Base-by-base conservation (phyloP, 495 filamentous ascomycete species). In the Pseudomonodictys pantanalensis region DNA sequence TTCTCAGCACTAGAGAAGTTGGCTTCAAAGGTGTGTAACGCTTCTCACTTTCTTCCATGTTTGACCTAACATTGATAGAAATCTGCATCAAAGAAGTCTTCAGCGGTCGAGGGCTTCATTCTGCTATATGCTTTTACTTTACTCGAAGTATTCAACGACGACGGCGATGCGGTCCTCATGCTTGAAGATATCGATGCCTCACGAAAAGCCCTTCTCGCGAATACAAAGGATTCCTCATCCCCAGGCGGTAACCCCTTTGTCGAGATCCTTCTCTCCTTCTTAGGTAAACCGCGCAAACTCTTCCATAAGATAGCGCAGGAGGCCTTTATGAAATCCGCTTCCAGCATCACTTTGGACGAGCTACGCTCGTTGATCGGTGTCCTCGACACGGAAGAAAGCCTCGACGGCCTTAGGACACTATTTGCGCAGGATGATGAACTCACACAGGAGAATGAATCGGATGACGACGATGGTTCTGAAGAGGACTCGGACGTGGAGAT, bases 131-230 rank as follows among this genome's bases (percentile, higher is more conserved):
- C 89, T n/a, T 78, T 95, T 54, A 86, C 87, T 1, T 81, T 97
- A 45, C 72, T 97, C 28, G 89, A 96, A 67, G 79, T 96, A n/a
- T 92, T 93, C 73, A 88, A 90, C 65, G 88, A 87, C 18, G 90
- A 95, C 55, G 79, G 87, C 0, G 93, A 97, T 63, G 89, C 91
- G 5, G 77, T 90, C 1, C 80, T 79, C 2, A 83, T 91, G 59
- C 78, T 93, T 6, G 80, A 86, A 17, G 90, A 95, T 65, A 71
- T 95, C 9, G 80, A 86, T 45, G 76, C 83, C 41, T 88, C 84
- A 70, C 90, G 86, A 60, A 77, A 87, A 45, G 85, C 86, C 52
- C 72, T 81, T 71, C 68, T 81, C 64, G 30, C 76, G 72, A 68
- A 75, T 67, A 81, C 83, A 57, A 50, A 56, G 12, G n/a, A 24